Percentiles rank a stretch among this genome's conserved stretches.
phyloP scores from a whole-genome alignment of 148 eudicot genomes.

The Rhododendron griersonianum region DNA sequence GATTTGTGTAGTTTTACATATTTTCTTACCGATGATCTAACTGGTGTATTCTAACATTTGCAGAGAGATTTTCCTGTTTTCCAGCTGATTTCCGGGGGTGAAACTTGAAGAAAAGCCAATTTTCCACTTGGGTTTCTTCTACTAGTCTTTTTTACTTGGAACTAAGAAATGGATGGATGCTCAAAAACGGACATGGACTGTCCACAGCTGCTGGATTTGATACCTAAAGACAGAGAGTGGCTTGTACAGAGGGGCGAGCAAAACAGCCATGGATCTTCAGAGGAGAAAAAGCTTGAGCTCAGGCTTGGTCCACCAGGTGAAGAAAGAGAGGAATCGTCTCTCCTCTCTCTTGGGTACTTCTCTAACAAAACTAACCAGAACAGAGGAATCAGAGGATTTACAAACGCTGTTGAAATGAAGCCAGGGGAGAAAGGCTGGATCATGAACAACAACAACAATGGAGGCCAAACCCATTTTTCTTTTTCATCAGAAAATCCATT shows the following conservation, averaged over 20 bases:
- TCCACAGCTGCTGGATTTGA: conserved; percentile 60
- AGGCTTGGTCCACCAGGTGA: conserved; percentile 78
- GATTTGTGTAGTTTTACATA: not conserved
- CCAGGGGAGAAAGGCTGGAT: not conserved
- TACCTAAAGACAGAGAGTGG: conserved; percentile 33
- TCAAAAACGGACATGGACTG: conserved; percentile 11
- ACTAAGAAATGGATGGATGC: conserved; percentile 20
- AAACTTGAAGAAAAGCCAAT: not conserved
- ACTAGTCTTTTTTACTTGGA: not conserved
- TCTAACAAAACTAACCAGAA: not conserved
- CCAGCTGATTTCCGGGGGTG: not conserved
- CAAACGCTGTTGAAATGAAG: not conserved
- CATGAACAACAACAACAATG: not conserved
- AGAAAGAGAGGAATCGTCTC: conserved; percentile 17
- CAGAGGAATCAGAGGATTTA: conserved; percentile 9
- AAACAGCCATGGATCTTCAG: conserved; percentile 28
- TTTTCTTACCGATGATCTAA: not conserved
- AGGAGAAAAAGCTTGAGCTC: conserved; percentile 65
- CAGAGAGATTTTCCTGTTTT: not conserved
- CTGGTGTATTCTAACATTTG: not conserved
- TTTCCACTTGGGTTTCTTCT: conserved; percentile 16
- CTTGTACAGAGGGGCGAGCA: conserved; percentile 16
- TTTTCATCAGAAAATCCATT: conserved; percentile 1
- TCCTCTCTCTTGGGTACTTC: conserved; percentile 34
- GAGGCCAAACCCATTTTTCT: not conserved